phyloP scores from a whole-genome alignment of 2,329 filamentous ascomycete genomes.

The Talaromyces funiculosus region DNA sequence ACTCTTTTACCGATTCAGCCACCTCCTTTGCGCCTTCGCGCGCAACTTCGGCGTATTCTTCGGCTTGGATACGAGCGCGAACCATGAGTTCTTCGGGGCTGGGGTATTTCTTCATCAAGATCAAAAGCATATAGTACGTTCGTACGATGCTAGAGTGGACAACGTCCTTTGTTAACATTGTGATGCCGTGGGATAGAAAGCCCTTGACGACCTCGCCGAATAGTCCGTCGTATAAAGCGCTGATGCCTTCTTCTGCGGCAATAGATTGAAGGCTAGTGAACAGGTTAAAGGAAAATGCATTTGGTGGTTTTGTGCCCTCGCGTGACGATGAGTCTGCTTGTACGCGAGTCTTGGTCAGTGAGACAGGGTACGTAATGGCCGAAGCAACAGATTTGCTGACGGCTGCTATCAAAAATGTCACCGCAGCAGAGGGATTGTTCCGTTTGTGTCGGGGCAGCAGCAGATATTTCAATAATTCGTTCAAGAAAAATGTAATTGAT shows the following conservation, averaged over 20 bases:
- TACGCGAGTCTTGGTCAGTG: conserved; percentile 73
- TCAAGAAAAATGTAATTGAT: conserved; percentile 76
- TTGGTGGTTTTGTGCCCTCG: background rate
- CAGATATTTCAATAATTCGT: conserved; percentile 61
- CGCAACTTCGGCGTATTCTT: conserved; percentile 38
- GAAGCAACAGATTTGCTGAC: conserved; percentile 73
- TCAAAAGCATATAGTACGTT: conserved; percentile 62
- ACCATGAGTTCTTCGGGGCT: conserved; percentile 38
- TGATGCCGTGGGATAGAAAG: conserved; percentile 79
- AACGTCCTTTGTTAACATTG: conserved; percentile 78
- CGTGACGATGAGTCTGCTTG: conserved; percentile 47
- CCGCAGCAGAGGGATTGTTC: conserved; percentile 47
- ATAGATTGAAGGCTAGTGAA: conserved; percentile 58
- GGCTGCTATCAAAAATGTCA: conserved; percentile 65
- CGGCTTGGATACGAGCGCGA: conserved; percentile 34
- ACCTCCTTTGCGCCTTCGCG: conserved; percentile 34
- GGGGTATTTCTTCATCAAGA: conserved; percentile 40
- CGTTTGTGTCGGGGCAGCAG: conserved; percentile 52
- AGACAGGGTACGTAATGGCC: conserved; percentile 76
- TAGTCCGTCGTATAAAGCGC: conserved; percentile 69
- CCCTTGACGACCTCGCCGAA: conserved; percentile 72
- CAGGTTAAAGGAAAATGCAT: conserved; percentile 32
- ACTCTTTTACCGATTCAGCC: conserved; percentile 8
- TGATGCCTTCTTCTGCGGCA: conserved; percentile 58
- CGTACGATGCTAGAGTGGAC: conserved; percentile 68